Evolutionary conservation across 495 filamentous ascomycete genomes (phyloP).

Genomic region (Daldinia concentrica): DNA sequence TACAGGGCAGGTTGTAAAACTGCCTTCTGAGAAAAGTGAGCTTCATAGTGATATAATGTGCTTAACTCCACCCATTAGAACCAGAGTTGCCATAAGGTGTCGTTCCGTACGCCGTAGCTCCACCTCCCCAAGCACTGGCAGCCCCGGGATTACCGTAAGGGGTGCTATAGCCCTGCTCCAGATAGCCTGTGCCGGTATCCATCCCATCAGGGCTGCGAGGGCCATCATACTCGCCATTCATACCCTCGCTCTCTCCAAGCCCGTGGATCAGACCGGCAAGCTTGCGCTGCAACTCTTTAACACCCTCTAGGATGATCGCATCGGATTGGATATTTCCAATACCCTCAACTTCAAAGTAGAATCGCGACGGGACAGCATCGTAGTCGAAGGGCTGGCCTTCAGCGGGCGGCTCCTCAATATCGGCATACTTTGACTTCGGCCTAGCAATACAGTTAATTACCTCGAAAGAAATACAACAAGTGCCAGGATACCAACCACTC

Average conservation of each 20-base stretch:
- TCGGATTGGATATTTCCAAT: constrained; percentile 89
- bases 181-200: constrained; percentile 62
- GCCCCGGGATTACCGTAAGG: constrained; percentile 71
- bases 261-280: constrained; percentile 83
- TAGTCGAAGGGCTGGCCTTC: constrained; percentile 90
- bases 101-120: constrained; percentile 70
- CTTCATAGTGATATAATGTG: neutral
- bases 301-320: constrained; percentile 84
- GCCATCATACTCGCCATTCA: constrained; percentile 65
- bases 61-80: constrained; percentile 38
- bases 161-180: constrained; percentile 77
- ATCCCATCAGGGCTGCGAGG: constrained; percentile 68
- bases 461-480: neutral
- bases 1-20: constrained; percentile 21
- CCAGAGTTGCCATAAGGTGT: constrained; percentile 65
- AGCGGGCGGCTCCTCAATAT: constrained; percentile 82
- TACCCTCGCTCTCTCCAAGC: constrained; percentile 65
- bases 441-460: constrained; percentile 55
- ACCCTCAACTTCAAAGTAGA: constrained; percentile 93
- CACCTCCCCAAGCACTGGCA: constrained; percentile 72
- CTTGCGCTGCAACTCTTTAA: constrained; percentile 89
- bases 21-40: neutral
- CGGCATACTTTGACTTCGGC: constrained; percentile 85
- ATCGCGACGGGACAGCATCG: constrained; percentile 81
- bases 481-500: constrained; percentile 80